Evolutionary conservation across 805 yeast species (phyloP), one percentile per base, ranked within the genome.

Genomic region (Pichia nakasei): DNA sequence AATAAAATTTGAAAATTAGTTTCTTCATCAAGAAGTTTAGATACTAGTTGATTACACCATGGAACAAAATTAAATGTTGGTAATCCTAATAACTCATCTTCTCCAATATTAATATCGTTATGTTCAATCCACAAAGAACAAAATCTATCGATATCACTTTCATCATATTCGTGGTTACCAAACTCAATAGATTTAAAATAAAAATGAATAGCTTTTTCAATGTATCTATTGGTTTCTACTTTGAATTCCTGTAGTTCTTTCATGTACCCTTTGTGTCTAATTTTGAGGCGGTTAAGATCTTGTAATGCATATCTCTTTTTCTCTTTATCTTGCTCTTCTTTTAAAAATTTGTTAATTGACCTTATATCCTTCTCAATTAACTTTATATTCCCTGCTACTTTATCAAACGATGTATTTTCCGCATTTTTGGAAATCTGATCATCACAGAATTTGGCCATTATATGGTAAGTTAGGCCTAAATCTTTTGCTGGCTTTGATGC

Each of bases 41-140:
- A 85, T 3, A 85, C 69, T 37, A 89, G 68, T 57, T 89, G 97
- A 47, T 82, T 80, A 32, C 81, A 68, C 96, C 97, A 89, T 0
- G 87, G 75, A 5, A 85, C 68, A 42, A 87, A 75, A 52, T 80
- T 80, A 55, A 68, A 67, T 13, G 74, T 67, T 0, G 94, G 83
- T 18, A 85, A 61, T 0, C 41, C 39, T 0, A 54, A 41, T 3
- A 82, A 54, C 5, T 65, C 62, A 2, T 56, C 51, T 13, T 54
- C 53, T 9, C 84, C 65, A 9, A 62, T 52, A 5, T 32, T 15
- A 9, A 52, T 48, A 15, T 46, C 48, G 8, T 52, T 50, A 45
- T 77, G 72, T 48, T 81, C 84, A 34, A 91, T 67, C 95, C 97
- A 91, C 11, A 91, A 59, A 0, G 89, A 83, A 59, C 89, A 82